Evolutionary conservation across 805 yeast species (phyloP).

Genomic region (Kazachstania bromeliacearum): DNA sequence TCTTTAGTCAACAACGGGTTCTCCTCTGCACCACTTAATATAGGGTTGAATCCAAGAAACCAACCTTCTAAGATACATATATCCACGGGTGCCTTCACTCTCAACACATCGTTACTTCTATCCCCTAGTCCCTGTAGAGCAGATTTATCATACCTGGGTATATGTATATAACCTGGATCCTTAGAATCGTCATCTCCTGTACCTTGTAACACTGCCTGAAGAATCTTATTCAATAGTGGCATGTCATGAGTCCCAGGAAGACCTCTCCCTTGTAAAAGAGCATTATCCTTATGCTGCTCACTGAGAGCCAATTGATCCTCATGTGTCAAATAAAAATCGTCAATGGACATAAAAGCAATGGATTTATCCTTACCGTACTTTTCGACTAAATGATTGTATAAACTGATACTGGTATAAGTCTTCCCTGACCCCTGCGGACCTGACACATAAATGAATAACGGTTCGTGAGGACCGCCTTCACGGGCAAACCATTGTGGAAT

Average conservation of each 20-base stretch:
- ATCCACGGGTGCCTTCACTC: conserved; percentile 37
- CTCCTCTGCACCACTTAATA: conserved; percentile 21
- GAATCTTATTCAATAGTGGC: conserved; percentile 26
- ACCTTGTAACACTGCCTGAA: conserved; percentile 20
- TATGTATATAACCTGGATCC: conserved; percentile 22
- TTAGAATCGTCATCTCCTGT: conserved; percentile 17
- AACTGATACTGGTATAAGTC: conserved; percentile 41
- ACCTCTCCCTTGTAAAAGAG: conserved; percentile 68
- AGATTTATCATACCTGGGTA: conserved; percentile 78
- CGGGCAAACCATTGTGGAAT: conserved; percentile 17
- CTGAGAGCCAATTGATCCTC: conserved; percentile 46
- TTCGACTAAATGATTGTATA: conserved; percentile 30
- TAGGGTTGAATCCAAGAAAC: conserved; percentile 69
- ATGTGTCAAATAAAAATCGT: conserved; percentile 73
- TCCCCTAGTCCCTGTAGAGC: conserved; percentile 70
- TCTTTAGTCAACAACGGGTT: conserved; percentile 14
- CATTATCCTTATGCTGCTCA: conserved; percentile 35
- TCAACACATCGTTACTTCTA: conserved; percentile 33
- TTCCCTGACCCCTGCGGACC: conserved; percentile 83
- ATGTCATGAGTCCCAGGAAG: conserved; percentile 92
- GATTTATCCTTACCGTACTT: conserved; percentile 30
- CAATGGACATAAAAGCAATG: conserved; percentile 57
- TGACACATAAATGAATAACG: conserved; percentile 47
- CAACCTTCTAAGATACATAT: conserved; percentile 85
- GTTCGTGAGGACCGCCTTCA: conserved; percentile 15